phyloP scores from a whole-genome alignment of 2,329 filamentous ascomycete species.

The Colletotrichum phormii region DNA sequence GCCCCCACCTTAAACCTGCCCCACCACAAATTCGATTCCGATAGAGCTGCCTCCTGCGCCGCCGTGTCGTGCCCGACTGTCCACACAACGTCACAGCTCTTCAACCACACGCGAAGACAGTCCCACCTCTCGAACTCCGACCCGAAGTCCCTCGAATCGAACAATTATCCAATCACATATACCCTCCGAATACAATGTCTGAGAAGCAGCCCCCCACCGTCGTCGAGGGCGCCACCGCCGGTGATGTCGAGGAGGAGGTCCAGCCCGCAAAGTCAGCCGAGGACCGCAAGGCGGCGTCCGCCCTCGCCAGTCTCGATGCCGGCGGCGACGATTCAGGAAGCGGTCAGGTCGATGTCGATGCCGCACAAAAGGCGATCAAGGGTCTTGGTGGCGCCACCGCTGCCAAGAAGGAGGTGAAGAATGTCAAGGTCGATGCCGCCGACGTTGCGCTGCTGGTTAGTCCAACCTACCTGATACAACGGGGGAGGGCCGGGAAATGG shows the following conservation, averaged over 20 bases:
- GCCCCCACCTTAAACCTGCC: slow-evolving; percentile 26
- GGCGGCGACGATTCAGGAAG: slow-evolving; percentile 58
- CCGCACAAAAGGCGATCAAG: slow-evolving; percentile 79
- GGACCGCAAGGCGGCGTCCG: slow-evolving; percentile 81
- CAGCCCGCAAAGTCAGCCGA: slow-evolving; percentile 73
- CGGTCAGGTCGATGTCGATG: slow-evolving; percentile 72
- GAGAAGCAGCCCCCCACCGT: slow-evolving; percentile 68
- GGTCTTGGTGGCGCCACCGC: slow-evolving; percentile 58
- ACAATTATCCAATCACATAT: neutral
- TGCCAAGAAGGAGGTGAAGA: slow-evolving; percentile 60
- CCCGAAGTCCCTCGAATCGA: neutral
- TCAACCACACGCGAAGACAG: neutral
- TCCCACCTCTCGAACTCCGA: neutral
- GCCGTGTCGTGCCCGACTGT: neutral
- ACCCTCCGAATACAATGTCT: slow-evolving; percentile 61
- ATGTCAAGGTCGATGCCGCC: slow-evolving; percentile 79
- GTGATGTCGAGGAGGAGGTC: slow-evolving; percentile 69
- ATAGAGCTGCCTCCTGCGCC: neutral
- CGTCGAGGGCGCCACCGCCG: slow-evolving; percentile 69
- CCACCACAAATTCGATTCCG: slow-evolving; percentile 27
- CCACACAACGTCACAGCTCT: neutral
- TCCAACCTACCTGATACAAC: slow-evolving; percentile 28
- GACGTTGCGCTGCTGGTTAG: slow-evolving; percentile 78
- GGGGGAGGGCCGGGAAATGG: neutral
- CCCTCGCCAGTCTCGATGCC: slow-evolving; percentile 76